phyloP scores from a whole-genome alignment of 140 eudicot species.

The Bidens hawaiensis region DNA sequence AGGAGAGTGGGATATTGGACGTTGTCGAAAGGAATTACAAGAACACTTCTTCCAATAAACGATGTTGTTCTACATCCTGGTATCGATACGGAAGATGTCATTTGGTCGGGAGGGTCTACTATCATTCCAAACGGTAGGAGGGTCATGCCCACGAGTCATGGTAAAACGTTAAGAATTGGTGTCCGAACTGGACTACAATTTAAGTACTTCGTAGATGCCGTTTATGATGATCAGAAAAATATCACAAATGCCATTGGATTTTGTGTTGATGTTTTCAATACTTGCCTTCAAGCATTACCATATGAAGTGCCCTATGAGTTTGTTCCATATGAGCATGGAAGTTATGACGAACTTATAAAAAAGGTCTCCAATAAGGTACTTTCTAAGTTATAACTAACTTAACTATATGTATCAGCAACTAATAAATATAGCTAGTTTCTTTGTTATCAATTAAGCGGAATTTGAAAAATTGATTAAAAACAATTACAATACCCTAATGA shows the following conservation, averaged over 20 bases:
- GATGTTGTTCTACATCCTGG: background rate
- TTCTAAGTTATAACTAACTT: too few species aligned
- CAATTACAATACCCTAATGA: too few species aligned
- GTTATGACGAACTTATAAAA: slow-evolving; percentile 22
- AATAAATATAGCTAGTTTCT: background rate
- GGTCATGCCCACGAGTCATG: background rate
- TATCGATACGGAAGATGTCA: slow-evolving; percentile 6
- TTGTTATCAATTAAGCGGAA: too few species aligned
- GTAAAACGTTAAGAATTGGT: slow-evolving; percentile 22
- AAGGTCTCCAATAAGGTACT: background rate
- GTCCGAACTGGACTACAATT: slow-evolving; percentile 12
- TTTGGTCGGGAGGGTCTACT: slow-evolving; percentile 13
- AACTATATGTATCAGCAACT: background rate
- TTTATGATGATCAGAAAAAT: slow-evolving; percentile 9
- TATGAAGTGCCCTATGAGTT: slow-evolving; percentile 24
- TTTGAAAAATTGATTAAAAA: too few species aligned
- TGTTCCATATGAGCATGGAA: slow-evolving; percentile 10
- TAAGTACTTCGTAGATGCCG: slow-evolving; percentile 10
- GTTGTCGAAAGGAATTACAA: slow-evolving; percentile 23
- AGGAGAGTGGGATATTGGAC: slow-evolving; percentile 53
- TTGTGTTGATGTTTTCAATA: slow-evolving; percentile 33
- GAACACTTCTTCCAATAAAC: slow-evolving; percentile 3
- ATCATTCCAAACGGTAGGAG: too few species aligned
- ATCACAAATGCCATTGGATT: slow-evolving; percentile 23
- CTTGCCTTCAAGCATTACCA: slow-evolving; percentile 24